Conservation (phyloP, 441 rosid genomes). For the Jatropha multifida region DNA sequence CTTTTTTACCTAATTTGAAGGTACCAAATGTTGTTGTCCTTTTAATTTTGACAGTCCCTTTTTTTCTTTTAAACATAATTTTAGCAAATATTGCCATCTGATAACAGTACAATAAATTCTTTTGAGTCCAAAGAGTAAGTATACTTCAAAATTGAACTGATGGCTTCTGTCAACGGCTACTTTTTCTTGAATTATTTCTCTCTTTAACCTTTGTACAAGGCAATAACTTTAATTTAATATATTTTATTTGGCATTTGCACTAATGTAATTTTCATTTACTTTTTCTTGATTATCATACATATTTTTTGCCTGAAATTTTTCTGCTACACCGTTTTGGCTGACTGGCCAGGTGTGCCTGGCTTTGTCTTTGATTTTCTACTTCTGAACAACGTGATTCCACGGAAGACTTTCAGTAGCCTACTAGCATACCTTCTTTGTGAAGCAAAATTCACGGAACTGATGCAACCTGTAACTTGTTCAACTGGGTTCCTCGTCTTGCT, state of each 20-base stretch:
- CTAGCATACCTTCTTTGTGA: slow-evolving; percentile 58
- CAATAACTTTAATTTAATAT: too few relatives aligned
- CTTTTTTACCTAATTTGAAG: neutral
- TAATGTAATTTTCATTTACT: slow-evolving; percentile 8
- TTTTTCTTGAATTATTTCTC: neutral
- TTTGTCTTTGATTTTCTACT: slow-evolving; percentile 47
- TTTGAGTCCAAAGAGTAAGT: neutral
- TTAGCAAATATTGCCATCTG: neutral
- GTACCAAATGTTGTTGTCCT: neutral
- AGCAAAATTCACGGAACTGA: slow-evolving; percentile 57
- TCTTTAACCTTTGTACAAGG: neutral
- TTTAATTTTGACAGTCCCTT: neutral
- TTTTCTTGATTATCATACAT: slow-evolving; percentile 20
- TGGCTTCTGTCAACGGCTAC: neutral
- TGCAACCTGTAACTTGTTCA: slow-evolving; percentile 60
- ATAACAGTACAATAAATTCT: too few relatives aligned
- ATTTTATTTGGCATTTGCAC: neutral
- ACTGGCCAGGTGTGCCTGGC: slow-evolving; percentile 17
- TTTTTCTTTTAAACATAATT: neutral
- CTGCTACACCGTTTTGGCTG: slow-evolving; percentile 26
- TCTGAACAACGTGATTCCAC: slow-evolving; percentile 38
- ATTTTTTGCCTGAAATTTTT: neutral
- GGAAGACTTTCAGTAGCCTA: slow-evolving; percentile 44
- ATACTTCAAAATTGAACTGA: slow-evolving; percentile 6
- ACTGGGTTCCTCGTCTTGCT: slow-evolving; percentile 58